These are phyloP conservation scores for Oxyria digyna DNA, from an alignment of 148 eudicot species.

Conservation along the genomic window DNA sequence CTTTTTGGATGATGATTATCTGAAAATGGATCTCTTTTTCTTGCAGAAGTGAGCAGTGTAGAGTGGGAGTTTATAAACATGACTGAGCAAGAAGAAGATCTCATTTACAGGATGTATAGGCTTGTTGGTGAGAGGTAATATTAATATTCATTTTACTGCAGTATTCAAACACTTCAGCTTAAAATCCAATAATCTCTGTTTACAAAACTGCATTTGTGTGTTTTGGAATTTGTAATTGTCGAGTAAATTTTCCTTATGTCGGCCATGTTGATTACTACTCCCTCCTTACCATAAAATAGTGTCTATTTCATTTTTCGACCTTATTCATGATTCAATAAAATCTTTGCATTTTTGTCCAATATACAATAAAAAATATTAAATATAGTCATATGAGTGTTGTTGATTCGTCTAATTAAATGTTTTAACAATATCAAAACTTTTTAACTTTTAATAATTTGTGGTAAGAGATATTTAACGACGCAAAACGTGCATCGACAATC, in stretches of 20 bases:
- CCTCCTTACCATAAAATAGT: no score
- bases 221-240: not conserved
- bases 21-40: not conserved
- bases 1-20: not conserved
- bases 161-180: not conserved
- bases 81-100: constrained; percentile 20
- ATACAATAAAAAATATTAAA: no score
- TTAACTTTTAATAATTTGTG: no score
- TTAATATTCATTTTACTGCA: not conserved
- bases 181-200: not conserved
- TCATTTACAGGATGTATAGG: constrained; percentile 18
- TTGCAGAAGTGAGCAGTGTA: constrained; percentile 12
- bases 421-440: no score
- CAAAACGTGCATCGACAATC: no score
- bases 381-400: no score
- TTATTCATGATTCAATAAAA: no score
- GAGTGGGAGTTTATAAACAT: constrained; percentile 16
- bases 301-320: no score
- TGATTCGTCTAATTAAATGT: no score
- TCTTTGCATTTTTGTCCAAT: no score
- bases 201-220: not conserved
- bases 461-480: no score
- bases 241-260: not conserved
- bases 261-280: not conserved
- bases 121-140: constrained; percentile 21